These are phyloP conservation scores for Xylaria sp. DNA, from an alignment of 2,329 filamentous ascomycete genomes.

Conservation along the genomic window DNA sequence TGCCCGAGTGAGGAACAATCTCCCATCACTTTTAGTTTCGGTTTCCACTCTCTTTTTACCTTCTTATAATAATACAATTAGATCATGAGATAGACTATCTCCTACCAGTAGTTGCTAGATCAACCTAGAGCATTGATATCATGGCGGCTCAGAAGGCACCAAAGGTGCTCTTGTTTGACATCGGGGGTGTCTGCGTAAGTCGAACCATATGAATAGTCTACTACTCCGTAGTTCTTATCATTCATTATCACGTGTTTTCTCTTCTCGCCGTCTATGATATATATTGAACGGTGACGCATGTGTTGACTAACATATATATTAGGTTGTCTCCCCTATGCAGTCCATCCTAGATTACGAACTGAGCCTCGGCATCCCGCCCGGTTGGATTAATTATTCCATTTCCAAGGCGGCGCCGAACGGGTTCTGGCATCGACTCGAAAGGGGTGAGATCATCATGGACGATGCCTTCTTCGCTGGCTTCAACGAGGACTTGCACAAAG, in stretches of 20 bases:
- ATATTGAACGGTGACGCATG: background rate
- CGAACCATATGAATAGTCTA: background rate
- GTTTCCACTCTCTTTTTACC: background rate
- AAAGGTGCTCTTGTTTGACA: constrained; percentile 88
- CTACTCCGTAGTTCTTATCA: background rate
- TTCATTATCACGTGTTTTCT: background rate
- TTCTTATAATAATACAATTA: background rate
- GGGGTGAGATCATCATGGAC: constrained; percentile 81
- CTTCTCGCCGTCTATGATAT: background rate
- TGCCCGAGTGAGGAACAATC: background rate
- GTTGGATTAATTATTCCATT: constrained; percentile 93
- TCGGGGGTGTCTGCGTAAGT: constrained; percentile 96
- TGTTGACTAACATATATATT: constrained; percentile 10
- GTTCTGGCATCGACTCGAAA: constrained; percentile 88
- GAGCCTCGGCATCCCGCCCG: constrained; percentile 77
- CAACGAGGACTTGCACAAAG: constrained; percentile 74
- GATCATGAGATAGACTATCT: background rate
- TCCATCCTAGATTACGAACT: constrained; percentile 92
- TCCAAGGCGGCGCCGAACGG: constrained; percentile 80
- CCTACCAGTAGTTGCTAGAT: background rate
- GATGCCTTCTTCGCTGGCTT: constrained; percentile 80
- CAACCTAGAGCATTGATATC: constrained; percentile 10
- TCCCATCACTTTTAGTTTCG: background rate
- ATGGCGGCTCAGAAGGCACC: constrained; percentile 63
- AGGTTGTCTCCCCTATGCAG: constrained; percentile 93